Evolutionary conservation across 257 asterid genomes (phyloP).

Genomic region (Scutellaria galericulata): DNA sequence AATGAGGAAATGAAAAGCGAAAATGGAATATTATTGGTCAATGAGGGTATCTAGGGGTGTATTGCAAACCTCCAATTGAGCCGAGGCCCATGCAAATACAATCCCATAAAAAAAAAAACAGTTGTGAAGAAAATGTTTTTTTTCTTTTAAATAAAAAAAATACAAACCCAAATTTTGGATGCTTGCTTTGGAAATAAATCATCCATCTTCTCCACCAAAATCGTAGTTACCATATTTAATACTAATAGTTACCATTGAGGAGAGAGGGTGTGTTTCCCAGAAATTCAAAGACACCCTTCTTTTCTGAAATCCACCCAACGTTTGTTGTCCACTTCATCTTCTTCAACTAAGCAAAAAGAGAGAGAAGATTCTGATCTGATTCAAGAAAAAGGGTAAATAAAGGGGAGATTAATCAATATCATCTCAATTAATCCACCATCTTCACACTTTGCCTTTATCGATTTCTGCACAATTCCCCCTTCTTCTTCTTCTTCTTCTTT

Average conservation of each 20-base stretch:
- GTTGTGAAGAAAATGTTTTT: constrained; percentile 27
- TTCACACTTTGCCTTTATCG: constrained; percentile 45
- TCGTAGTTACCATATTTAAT: not conserved
- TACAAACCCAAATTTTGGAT: constrained; percentile 28
- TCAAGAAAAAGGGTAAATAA: constrained; percentile 34
- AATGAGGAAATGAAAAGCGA: not conserved
- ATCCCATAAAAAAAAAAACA: not conserved
- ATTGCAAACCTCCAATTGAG: not conserved
- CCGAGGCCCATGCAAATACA: constrained; percentile 34
- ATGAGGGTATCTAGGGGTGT: not conserved
- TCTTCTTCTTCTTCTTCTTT: constrained; percentile 38
- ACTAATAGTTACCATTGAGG: constrained; percentile 17
- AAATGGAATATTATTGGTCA: constrained; percentile 25
- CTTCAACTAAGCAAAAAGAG: constrained; percentile 27
- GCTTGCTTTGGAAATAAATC: constrained; percentile 41
- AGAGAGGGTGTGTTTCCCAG: constrained; percentile 15
- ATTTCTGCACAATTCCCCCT: constrained; percentile 47
- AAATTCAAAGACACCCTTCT: constrained; percentile 49
- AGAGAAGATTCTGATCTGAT: constrained; percentile 58
- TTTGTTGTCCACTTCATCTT: constrained; percentile 28
- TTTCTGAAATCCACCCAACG: constrained; percentile 37
- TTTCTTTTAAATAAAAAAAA: no score
- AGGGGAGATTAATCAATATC: constrained; percentile 31
- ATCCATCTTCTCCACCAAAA: constrained; percentile 28
- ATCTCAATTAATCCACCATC: constrained; percentile 47